A percentile compares a stretch with the other conserved stretches of the same genome.
phyloP scores from a whole-genome alignment of 1,284 basidiomycete genomes.

The Trichosporon coremiiforme region DNA sequence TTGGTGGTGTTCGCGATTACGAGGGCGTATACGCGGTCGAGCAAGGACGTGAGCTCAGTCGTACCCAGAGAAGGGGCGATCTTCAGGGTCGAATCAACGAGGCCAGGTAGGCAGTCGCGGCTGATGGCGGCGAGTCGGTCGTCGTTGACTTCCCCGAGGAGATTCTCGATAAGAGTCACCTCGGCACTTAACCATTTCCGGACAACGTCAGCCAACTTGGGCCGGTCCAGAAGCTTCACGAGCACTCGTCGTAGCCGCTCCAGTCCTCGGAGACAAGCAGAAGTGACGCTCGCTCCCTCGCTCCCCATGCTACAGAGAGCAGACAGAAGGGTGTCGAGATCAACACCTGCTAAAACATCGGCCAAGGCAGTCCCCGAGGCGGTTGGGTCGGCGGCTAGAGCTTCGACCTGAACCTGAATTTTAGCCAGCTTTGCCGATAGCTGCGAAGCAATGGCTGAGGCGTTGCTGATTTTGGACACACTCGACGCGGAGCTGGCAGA shows the following conservation, averaged over 20 bases:
- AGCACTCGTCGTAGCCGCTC: conserved; percentile 37
- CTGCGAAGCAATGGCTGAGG: neutral
- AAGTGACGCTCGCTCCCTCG: neutral
- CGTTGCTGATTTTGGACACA: conserved; percentile 4
- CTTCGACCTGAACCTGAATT: conserved; percentile 1
- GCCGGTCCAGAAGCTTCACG: conserved; percentile 29
- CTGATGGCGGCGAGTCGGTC: neutral
- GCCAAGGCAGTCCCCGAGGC: neutral
- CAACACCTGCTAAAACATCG: neutral
- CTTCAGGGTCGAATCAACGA: conserved; percentile 25
- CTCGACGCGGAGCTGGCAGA: neutral
- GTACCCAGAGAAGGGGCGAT: conserved; percentile 22
- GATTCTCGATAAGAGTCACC: conserved; percentile 22
- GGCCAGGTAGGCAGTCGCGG: conserved; percentile 20
- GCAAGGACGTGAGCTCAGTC: conserved; percentile 5
- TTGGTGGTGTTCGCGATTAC: neutral
- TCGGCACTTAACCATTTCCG: conserved; percentile 29
- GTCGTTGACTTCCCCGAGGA: neutral
- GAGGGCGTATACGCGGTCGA: conserved; percentile 20
- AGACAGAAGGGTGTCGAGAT: neutral
- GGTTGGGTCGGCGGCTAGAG: neutral
- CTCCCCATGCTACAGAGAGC: conserved; percentile 22
- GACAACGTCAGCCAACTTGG: neutral
- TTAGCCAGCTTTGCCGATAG: neutral
- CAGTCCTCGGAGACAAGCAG: conserved; percentile 23